Evolutionary conservation across 371 early-diverging fungal species (phyloP), one percentile per base, ranked within the genome.

Genomic region (Circinella umbellata): DNA sequence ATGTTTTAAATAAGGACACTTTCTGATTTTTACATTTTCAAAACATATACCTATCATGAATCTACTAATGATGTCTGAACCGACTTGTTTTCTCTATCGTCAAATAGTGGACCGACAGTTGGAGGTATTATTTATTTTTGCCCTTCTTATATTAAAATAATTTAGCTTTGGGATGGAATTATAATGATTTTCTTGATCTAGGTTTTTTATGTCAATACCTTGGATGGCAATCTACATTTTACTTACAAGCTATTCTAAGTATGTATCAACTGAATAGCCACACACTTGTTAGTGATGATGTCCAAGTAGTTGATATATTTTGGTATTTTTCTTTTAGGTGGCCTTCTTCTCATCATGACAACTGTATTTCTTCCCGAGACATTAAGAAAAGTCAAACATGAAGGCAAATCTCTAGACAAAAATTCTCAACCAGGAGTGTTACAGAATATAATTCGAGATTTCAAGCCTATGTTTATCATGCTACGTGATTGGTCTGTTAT

Each of bases 141-240:
- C 49, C 4, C 18, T 36, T 54, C 48, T 14, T n/a, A 39, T 47
- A 49, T 48, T 4, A 64, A 64, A 27, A 10, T 7, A 48, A 48
- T 11, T 11, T 1, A 35, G 27, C 17, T 8, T 4, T 15, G 3
- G 39, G 46, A 17, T 47, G 1, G 13, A 3, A 46, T 18, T 6
- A n/a, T n/a, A 13, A 11, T 47, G 27, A 1, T 15, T 39, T 11
- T 34, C 3, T 61, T 6, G 9, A 61, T 15, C n/a, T 64, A 48
- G 89, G 89, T 3, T 80, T 86, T 36, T 77, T 92, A 4, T 83
- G 87, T 4, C 75, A 89, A 63, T 82, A 78, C 27, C 75, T 84
- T 13, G 88, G 87, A 17, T 92, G 92, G 92, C 77, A 85, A 37
- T 83, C 86, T 38, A 86, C 86, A 20, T 90, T 90, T 66, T 89